Base-by-base conservation (phyloP, 1,284 basidiomycete species). In the Agaricales sp. region DNA sequence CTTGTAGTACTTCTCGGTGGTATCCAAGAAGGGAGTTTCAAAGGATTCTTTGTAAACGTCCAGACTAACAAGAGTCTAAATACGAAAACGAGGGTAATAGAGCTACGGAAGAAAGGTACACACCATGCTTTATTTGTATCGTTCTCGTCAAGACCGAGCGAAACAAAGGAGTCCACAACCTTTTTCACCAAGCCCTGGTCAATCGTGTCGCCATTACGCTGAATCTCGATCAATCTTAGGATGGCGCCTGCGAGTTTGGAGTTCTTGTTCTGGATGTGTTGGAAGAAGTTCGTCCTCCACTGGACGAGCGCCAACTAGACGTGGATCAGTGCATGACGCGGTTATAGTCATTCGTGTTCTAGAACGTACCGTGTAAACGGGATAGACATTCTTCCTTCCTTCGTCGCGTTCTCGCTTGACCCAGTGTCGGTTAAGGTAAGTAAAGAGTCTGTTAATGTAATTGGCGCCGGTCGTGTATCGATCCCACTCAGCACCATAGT, bases 401-500 rank as follows among this genome's bases (percentile, higher is more conserved):
- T 99, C 95, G 59, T 99, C 96, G 63, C 95, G 87, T 65, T 99
- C 94, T 43, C 95, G 82, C 70, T 96, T 97, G 46, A 99, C 94
- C 96, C 96, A 99, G 68, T 98, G 93, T 52, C 95, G 89, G 65
- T 99, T 98, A 53, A 98, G 80, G 67, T 98, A 98, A 18, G 91
- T 88, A 72, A 98, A 98, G 39, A 99, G 70, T 53, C 93, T 84
- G 62, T 96, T 93, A 61, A 99, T 87, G 64, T 94, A 98, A 65
- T 91, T 92, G 6, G 95, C 93, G 51, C 95, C 95, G 0, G 85
- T 92, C 0, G 95, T 99, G 69, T 97, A 99, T 39, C 92, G 79
- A 61, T 93, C 88, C 95, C 96, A 99, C 64, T 97, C 89, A 50
- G 73, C 66, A 2, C 92, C 91, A 61, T 99, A 99, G 67, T 90